Base-by-base conservation (phyloP, 2,329 filamentous ascomycete genomes). In the Nigrospora oryzae region DNA sequence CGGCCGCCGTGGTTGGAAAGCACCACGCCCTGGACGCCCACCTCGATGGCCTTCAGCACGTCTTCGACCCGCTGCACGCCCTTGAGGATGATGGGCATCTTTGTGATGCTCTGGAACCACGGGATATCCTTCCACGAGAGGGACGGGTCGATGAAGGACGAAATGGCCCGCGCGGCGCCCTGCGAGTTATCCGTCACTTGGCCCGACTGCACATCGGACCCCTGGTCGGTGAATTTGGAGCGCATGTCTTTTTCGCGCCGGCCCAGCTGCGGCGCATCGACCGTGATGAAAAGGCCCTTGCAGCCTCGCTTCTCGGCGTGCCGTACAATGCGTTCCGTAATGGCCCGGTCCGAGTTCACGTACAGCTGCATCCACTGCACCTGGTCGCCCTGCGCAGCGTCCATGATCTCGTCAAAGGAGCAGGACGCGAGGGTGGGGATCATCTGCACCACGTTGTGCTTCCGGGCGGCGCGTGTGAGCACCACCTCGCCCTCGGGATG, bases 161-260 rank as follows among this genome's bases (percentile, higher is more conserved):
- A 95, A 59, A 98, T 98, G 50, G 93, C 93, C 50, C 93, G 81
- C 6, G 93, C 91, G 2, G 91, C 93, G 42, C 93, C 93, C 70
- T 98, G 93, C 15, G 81, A 86, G 49, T 81, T 89, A 65, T 97
- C 90, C 16, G 91, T 88, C 44, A 75, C 65, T 47, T 83, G 75
- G 42, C 86, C 87, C 12, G 70, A 71, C 66, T 97, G 93, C 13
- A 97, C 88, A 58, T 82, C 86, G 28, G 84, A 86, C 10, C 90
- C 91, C 13, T 78, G 77, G 55, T 95, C 91, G 34, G 79, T 80
- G 62, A 94, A 95, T 66, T 97, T 97, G 53, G 78, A 80, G 35
- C 93, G 86, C 93, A 97, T 97, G 63, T 97, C 93, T 71, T 97
- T 98, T 66, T 98, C 93, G 53, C 93, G 78, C 35, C 93, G 83